phyloP scores from a whole-genome alignment of 306 rosid genomes.

The Vicia faba region DNA sequence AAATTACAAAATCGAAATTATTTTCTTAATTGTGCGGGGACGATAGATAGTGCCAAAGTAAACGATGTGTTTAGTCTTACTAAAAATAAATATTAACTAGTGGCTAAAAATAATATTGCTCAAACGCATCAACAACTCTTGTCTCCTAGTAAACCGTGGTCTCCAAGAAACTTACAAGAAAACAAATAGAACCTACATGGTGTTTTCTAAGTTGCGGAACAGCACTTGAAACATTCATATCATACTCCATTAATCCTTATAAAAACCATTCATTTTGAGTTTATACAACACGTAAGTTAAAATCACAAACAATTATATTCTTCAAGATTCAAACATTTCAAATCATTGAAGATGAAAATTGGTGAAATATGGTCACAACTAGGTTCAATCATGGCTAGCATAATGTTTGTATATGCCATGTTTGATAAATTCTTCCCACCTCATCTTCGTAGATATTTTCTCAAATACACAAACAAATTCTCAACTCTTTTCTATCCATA shows the following conservation, averaged over 20 bases:
- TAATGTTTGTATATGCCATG: slow-evolving; percentile 18
- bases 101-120: no score
- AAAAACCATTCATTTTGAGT: neutral
- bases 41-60: no score
- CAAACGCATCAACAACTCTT: neutral
- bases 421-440: neutral
- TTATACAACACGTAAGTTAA: neutral
- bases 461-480: neutral
- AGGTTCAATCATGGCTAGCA: neutral
- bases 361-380: slow-evolving; percentile 4
- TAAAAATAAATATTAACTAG: no score
- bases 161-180: slow-evolving; percentile 1
- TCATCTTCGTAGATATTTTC: neutral
- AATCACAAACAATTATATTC: neutral
- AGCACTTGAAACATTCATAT: neutral
- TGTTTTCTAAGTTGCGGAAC: neutral
- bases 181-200: neutral
- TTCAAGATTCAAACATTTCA: neutral
- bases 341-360: neutral
- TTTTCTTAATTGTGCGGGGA: no score
- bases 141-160: slow-evolving; percentile 3
- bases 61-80: no score
- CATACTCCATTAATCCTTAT: neutral
- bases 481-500: neutral
- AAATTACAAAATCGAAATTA: no score